These are phyloP conservation scores for Jatropha multifida DNA, from an alignment of 441 rosid genomes.

Conservation along the genomic window DNA sequence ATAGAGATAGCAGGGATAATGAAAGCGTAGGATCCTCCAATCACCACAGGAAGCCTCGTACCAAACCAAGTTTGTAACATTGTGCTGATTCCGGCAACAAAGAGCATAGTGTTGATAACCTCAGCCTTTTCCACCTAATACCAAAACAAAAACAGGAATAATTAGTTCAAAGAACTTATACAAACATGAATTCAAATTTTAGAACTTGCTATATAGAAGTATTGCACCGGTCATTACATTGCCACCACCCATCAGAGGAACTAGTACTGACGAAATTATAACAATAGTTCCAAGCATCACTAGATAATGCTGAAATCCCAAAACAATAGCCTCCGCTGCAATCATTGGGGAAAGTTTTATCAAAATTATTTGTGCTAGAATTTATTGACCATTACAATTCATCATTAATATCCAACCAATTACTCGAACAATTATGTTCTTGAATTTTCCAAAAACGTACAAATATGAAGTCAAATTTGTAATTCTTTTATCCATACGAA, in stretches of 20 bases:
- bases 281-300: conserved; percentile 85
- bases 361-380: not conserved
- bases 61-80: conserved; percentile 67
- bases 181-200: not conserved
- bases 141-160: conserved; percentile 1
- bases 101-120: conserved; percentile 62
- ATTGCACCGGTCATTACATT: conserved; percentile 41
- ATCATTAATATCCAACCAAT: not conserved
- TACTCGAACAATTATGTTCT: not conserved
- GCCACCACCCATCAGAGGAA: conserved; percentile 82
- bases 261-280: conserved; percentile 58
- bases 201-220: not conserved
- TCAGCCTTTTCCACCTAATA: conserved; percentile 75
- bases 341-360: conserved; percentile 1
- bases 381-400: not conserved
- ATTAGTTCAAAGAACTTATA: not conserved
- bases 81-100: conserved; percentile 75
- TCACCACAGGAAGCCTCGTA: conserved; percentile 71
- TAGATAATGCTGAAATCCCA: conserved; percentile 86
- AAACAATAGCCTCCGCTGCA: conserved; percentile 67
- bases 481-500: not conserved
- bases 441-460: not conserved
- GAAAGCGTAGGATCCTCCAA: conserved; percentile 73
- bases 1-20: conserved; percentile 67
- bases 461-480: not conserved